Percentiles rank a stretch among this genome's conserved stretches.
Conservation (phyloP, 2,329 filamentous ascomycete species). For the Paraphaeosphaeria minitans region DNA sequence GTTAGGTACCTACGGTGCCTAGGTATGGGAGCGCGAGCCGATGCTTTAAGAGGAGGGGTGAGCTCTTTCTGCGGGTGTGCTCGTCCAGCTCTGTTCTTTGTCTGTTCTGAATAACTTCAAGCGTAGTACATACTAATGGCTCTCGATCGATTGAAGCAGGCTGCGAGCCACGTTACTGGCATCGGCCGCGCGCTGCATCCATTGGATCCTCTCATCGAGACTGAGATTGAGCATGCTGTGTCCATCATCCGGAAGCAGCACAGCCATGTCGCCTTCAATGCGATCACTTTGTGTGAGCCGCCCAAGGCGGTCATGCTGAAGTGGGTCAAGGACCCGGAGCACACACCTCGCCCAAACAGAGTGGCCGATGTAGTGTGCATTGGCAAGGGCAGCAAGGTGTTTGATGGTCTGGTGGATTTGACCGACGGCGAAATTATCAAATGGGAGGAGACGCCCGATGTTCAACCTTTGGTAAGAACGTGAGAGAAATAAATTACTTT, state of each 20-base stretch:
- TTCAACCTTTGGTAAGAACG: conserved; percentile 74
- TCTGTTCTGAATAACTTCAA: conserved; percentile 6
- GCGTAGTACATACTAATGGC: conserved; percentile 53
- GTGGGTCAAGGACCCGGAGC: conserved; percentile 72
- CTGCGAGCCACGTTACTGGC: conserved; percentile 66
- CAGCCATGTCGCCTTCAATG: conserved; percentile 79
- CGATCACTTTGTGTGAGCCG: conserved; percentile 82
- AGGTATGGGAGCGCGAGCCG: background rate
- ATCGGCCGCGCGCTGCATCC: conserved; percentile 66
- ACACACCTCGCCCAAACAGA: conserved; percentile 67
- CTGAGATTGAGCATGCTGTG: conserved; percentile 76
- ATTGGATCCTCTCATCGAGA: conserved; percentile 74
- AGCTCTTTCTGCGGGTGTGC: conserved; percentile 16
- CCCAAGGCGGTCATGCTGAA: conserved; percentile 81
- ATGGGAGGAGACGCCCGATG: conserved; percentile 76
- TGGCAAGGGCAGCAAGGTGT: conserved; percentile 76
- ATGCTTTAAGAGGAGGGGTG: conserved; percentile 27
- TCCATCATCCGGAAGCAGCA: conserved; percentile 71
- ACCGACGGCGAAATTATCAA: conserved; percentile 67
- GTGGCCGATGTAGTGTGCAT: conserved; percentile 85
- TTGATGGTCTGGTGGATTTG: conserved; percentile 80
- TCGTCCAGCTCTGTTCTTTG: conserved; percentile 13
- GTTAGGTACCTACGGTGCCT: no score
- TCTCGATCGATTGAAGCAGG: conserved; percentile 67
- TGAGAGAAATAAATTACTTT: background rate